These are phyloP conservation scores for Crassisporium funariophilum DNA, from an alignment of 768 basidiomycete genomes.

Conservation along the genomic window DNA sequence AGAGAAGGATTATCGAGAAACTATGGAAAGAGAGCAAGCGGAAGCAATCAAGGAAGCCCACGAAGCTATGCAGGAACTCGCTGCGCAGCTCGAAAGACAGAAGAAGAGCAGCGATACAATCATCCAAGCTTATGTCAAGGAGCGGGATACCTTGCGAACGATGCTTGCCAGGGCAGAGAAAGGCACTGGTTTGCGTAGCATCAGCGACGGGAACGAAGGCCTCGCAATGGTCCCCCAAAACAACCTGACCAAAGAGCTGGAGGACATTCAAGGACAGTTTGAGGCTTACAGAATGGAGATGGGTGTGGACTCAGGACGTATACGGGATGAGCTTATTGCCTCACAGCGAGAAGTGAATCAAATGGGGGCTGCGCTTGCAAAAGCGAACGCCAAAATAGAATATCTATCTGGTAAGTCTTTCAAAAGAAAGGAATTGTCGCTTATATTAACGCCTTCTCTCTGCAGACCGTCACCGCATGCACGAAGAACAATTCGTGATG, in stretches of 20 bases:
- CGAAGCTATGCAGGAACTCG: conserved; percentile 79
- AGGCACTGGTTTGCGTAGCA: conserved; percentile 16
- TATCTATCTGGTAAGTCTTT: conserved; percentile 67
- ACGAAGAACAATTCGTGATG: conserved; percentile 66
- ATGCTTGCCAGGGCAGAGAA: conserved; percentile 65
- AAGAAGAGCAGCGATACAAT: conserved; percentile 69
- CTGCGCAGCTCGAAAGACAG: conserved; percentile 76
- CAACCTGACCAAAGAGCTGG: conserved; percentile 61
- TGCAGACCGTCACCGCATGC: conserved; percentile 73
- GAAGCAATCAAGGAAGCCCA: conserved; percentile 88
- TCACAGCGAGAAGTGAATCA: conserved; percentile 72
- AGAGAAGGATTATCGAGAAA: conserved; percentile 73
- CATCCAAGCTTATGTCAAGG: conserved; percentile 82
- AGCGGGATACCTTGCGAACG: conserved; percentile 81
- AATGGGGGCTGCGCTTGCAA: conserved; percentile 70
- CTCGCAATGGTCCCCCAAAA: conserved; percentile 12
- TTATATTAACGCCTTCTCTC: no score
- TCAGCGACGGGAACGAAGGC: conserved; percentile 17
- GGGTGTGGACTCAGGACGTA: conserved; percentile 68
- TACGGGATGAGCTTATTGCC: conserved; percentile 68
- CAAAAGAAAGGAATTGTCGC: no score
- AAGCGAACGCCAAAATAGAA: conserved; percentile 81
- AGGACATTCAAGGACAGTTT: conserved; percentile 77
- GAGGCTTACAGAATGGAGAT: conserved; percentile 82
- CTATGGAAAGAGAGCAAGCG: conserved; percentile 71